phyloP scores from a whole-genome alignment of 495 filamentous ascomycete genomes.

The Astrocystis sublimbata region DNA sequence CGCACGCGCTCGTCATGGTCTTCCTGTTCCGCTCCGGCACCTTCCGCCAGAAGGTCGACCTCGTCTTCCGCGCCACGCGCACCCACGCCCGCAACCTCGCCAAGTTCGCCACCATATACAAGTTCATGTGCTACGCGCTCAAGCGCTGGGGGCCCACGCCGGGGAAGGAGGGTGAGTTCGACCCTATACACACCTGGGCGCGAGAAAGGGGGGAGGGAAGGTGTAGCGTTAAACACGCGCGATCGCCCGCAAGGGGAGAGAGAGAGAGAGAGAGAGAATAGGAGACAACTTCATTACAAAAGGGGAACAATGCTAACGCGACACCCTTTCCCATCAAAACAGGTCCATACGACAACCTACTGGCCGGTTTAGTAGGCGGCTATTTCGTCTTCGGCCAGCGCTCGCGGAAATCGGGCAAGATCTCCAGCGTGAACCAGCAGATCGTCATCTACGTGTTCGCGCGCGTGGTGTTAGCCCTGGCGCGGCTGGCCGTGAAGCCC shows the following conservation, averaged over 20 bases:
- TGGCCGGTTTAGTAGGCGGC: slow-evolving; percentile 88
- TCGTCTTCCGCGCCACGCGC: slow-evolving; percentile 82
- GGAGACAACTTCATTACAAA: background rate
- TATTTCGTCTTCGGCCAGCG: slow-evolving; percentile 88
- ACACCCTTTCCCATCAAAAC: background rate
- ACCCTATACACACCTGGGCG: background rate
- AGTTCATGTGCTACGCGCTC: slow-evolving; percentile 71
- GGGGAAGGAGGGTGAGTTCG: slow-evolving; percentile 53
- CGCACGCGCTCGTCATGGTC: slow-evolving; percentile 96
- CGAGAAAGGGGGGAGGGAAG: background rate
- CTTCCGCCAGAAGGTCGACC: slow-evolving; percentile 71
- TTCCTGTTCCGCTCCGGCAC: slow-evolving; percentile 91
- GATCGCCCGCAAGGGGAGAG: no score
- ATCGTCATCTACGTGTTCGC: slow-evolving; percentile 98
- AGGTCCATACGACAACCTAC: slow-evolving; percentile 77
- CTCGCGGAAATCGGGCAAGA: slow-evolving; percentile 55
- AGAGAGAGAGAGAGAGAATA: background rate
- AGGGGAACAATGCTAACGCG: background rate
- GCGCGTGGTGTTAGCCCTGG: slow-evolving; percentile 79
- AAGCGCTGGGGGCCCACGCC: slow-evolving; percentile 62
- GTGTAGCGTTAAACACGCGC: background rate
- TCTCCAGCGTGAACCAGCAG: slow-evolving; percentile 87
- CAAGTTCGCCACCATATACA: slow-evolving; percentile 88
- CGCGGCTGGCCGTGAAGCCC: slow-evolving; percentile 76
- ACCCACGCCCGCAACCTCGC: slow-evolving; percentile 91